These are phyloP conservation scores for Paramecium pentaurelia DNA, from an alignment of 73 alveolate genomes.

Conservation along the genomic window DNA sequence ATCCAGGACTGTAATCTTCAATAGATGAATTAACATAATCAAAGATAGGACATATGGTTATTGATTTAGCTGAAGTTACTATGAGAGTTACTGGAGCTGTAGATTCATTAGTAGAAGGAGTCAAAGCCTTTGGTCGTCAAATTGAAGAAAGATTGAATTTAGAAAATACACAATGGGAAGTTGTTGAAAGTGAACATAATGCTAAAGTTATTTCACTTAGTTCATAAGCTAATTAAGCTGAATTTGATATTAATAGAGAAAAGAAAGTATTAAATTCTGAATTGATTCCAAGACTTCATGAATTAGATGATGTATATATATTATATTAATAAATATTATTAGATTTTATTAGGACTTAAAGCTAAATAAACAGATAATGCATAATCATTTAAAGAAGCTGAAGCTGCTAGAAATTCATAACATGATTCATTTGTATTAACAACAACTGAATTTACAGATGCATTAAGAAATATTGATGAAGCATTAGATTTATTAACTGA, in stretches of 20 bases:
- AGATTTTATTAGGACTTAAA: conserved; percentile 1
- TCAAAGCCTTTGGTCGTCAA: conserved; percentile 39
- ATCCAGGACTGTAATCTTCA: neutral
- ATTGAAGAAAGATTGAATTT: conserved; percentile 33
- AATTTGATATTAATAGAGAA: conserved; percentile 49
- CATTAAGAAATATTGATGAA: conserved; percentile 39
- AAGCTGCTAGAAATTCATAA: conserved; percentile 3
- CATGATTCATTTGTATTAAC: neutral
- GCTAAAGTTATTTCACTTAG: conserved; percentile 24
- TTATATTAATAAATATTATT: too few species aligned
- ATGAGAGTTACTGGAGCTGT: conserved; percentile 49
- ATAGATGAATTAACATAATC: conserved; percentile 29
- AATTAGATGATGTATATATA: neutral
- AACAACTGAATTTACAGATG: conserved; percentile 32
- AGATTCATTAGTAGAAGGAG: conserved; percentile 42
- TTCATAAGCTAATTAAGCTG: conserved; percentile 37
- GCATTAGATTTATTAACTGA: conserved; percentile 31
- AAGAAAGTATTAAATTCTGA: conserved; percentile 3
- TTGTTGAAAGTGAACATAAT: conserved; percentile 34
- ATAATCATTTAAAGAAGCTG: neutral
- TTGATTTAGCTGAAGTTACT: conserved; percentile 43
- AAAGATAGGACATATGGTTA: conserved; percentile 44
- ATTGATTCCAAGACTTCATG: neutral
- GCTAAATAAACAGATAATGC: conserved; percentile 7
- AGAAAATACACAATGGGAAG: conserved; percentile 39